Percentiles rank a stretch among this genome's conserved stretches.
These are phyloP conservation scores for Suhomyces wounanorum DNA, from an alignment of 1,139 yeast genomes.

Conservation along the genomic window DNA sequence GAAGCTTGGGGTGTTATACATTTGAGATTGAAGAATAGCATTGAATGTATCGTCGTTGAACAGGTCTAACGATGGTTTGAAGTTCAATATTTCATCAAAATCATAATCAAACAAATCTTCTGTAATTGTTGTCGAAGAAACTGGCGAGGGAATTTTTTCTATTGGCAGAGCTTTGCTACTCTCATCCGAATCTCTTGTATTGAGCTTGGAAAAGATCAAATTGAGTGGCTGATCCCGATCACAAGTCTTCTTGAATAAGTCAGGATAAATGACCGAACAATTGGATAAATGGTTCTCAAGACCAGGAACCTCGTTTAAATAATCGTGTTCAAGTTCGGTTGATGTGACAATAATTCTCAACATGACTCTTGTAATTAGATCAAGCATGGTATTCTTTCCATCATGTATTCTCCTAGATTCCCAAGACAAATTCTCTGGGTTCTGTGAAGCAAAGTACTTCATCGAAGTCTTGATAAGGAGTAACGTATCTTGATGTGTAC, in stretches of 20 bases:
- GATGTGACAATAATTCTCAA: conserved; percentile 23
- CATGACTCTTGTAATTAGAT: conserved; percentile 20
- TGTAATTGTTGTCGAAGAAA: not conserved
- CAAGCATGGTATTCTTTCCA: conserved; percentile 13
- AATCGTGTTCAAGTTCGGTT: conserved; percentile 15
- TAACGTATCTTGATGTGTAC: conserved; percentile 17
- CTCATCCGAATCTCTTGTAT: not conserved
- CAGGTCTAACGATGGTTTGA: conserved; percentile 4
- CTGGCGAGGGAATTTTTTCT: not conserved
- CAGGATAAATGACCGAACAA: conserved; percentile 23
- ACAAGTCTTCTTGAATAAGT: conserved; percentile 18
- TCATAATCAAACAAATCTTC: not conserved
- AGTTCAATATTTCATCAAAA: not conserved
- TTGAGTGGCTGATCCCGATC: conserved; percentile 8
- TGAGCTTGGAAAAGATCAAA: conserved; percentile 3
- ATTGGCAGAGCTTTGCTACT: not conserved
- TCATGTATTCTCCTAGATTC: conserved; percentile 9
- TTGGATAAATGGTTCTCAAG: conserved; percentile 22
- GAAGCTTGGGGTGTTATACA: conserved; percentile 17
- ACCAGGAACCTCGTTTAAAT: conserved; percentile 16
- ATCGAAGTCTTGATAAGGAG: conserved; percentile 17
- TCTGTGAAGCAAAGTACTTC: conserved; percentile 17
- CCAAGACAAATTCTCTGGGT: conserved; percentile 11
- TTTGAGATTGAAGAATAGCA: conserved; percentile 17
- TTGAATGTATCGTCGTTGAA: conserved; percentile 16